A percentile compares a stretch with the other conserved stretches of the same genome.
phyloP scores from a whole-genome alignment of 2,329 filamentous ascomycete genomes.

The Sclerotinia glacialis region DNA sequence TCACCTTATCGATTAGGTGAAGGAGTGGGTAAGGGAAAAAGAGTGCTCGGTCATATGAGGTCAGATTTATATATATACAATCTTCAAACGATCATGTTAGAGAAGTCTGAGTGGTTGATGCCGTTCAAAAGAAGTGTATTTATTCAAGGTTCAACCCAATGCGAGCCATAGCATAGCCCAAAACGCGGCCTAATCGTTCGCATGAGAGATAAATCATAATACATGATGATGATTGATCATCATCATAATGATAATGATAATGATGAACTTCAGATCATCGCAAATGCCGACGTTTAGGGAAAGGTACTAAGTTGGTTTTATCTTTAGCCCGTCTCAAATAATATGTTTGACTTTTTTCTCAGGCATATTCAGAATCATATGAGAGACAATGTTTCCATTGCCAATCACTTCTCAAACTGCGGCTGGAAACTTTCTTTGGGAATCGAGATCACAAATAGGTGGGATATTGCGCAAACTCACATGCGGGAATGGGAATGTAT shows the following conservation, averaged over 20 bases:
- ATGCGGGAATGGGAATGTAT: background rate
- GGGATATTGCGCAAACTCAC: background rate
- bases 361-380: background rate
- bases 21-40: background rate
- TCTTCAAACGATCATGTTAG: background rate
- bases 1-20: constrained; percentile 20
- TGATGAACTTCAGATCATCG: constrained; percentile 6
- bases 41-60: background rate
- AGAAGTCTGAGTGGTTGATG: background rate
- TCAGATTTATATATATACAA: constrained; percentile 7
- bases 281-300: constrained; percentile 14
- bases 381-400: constrained; percentile 9
- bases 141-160: constrained; percentile 7
- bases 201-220: background rate
- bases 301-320: background rate
- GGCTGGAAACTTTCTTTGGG: constrained; percentile 7
- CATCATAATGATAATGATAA: too few relatives aligned
- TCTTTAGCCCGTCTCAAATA: constrained; percentile 6
- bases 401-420: background rate
- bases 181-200: constrained; percentile 8
- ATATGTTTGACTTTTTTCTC: constrained; percentile 5
- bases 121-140: background rate
- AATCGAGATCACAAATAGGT: background rate
- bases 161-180: constrained; percentile 6
- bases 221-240: too few relatives aligned